Percentiles rank a stretch among this genome's conserved stretches.
Evolutionary conservation across 1,139 yeast genomes (phyloP).

Genomic region (Yamadazyma triangularis): DNA sequence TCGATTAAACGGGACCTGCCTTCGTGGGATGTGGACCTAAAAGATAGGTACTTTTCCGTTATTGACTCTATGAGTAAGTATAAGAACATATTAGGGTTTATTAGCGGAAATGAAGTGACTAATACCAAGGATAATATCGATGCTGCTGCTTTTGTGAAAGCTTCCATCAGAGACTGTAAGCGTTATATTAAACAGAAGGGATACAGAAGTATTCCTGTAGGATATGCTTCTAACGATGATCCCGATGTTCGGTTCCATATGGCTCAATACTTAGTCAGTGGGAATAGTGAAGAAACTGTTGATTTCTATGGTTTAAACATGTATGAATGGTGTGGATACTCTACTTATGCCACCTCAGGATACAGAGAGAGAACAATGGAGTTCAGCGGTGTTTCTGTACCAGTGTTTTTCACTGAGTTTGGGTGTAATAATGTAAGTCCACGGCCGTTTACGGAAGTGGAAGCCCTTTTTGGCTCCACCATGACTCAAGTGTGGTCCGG

Average conservation of each 20-base stretch:
- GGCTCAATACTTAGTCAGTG: slow-evolving; percentile 49
- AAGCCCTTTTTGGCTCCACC: slow-evolving; percentile 29
- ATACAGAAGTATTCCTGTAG: slow-evolving; percentile 54
- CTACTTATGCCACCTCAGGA: slow-evolving; percentile 52
- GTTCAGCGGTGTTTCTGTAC: slow-evolving; percentile 44
- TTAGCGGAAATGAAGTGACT: slow-evolving; percentile 62
- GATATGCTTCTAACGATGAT: slow-evolving; percentile 61
- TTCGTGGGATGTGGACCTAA: slow-evolving; percentile 38
- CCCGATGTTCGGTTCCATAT: slow-evolving; percentile 41
- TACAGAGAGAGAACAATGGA: slow-evolving; percentile 51
- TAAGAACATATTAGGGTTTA: slow-evolving; percentile 49
- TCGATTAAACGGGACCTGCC: slow-evolving; percentile 50
- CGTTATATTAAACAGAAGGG: slow-evolving; percentile 36
- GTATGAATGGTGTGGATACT: slow-evolving; percentile 69
- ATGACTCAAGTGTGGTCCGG: slow-evolving; percentile 42
- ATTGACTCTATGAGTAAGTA: slow-evolving; percentile 48
- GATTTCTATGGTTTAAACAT: slow-evolving; percentile 60
- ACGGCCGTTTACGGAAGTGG: slow-evolving; percentile 52
- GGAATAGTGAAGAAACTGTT: slow-evolving; percentile 21
- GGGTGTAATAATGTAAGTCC: slow-evolving; percentile 55
- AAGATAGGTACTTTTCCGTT: slow-evolving; percentile 40
- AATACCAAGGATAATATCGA: slow-evolving; percentile 44
- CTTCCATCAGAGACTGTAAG: slow-evolving; percentile 57
- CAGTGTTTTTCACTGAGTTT: slow-evolving; percentile 58
- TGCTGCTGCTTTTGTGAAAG: slow-evolving; percentile 59